Evolutionary conservation across 805 yeast species (phyloP).

Genomic region (Millerozyma acaciae): DNA sequence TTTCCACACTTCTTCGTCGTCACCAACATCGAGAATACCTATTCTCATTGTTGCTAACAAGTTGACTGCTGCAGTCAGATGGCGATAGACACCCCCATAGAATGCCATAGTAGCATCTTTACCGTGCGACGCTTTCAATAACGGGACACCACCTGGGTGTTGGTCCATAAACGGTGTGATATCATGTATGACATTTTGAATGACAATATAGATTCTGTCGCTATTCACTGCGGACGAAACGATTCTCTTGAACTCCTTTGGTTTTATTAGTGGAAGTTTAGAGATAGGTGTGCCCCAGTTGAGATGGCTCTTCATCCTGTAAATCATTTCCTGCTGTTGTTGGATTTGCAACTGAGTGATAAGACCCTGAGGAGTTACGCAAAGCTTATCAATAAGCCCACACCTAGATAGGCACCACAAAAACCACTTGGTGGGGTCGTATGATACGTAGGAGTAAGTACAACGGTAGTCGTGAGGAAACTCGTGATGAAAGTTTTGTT

Average conservation of each 20-base stretch:
- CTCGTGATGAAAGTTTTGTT: conserved; percentile 92
- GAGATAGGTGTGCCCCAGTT: conserved; percentile 96
- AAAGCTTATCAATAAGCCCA: conserved; percentile 58
- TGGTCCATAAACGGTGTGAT: conserved; percentile 85
- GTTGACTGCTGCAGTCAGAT: conserved; percentile 90
- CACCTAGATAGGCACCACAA: conserved; percentile 49
- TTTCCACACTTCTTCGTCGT: conserved; percentile 82
- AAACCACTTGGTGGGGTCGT: conserved; percentile 85
- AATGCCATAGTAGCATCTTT: conserved; percentile 93
- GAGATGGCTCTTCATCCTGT: conserved; percentile 68
- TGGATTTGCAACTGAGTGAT: conserved; percentile 52
- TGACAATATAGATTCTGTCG: conserved; percentile 66
- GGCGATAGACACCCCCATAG: conserved; percentile 91
- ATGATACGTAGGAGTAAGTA: conserved; percentile 65
- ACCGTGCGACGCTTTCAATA: conserved; percentile 78
- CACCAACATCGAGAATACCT: conserved; percentile 77
- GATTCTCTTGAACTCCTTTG: conserved; percentile 42
- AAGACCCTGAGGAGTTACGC: conserved; percentile 63
- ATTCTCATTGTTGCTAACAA: conserved; percentile 90
- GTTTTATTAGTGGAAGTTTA: conserved; percentile 64
- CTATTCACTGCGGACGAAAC: conserved; percentile 32
- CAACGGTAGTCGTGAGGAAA: conserved; percentile 88
- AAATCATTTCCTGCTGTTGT: conserved; percentile 79
- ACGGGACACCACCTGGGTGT: conserved; percentile 90
- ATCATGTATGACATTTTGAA: conserved; percentile 90